phyloP scores from a whole-genome alignment of 129 eudicot genomes.

The Escallonia rubra region DNA sequence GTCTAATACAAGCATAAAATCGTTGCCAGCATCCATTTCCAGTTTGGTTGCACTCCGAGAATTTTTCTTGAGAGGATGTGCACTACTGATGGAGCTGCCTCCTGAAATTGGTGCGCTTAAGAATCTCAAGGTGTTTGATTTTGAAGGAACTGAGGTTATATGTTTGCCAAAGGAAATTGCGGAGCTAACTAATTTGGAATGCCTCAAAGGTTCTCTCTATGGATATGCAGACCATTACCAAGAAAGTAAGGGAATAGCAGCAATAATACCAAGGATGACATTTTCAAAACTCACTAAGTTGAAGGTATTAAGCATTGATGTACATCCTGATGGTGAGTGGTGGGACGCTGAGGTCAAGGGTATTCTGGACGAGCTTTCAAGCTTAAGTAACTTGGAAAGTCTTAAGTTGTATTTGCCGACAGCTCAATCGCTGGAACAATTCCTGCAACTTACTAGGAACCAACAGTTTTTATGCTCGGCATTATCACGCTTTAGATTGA shows the following conservation, averaged over 20 bases:
- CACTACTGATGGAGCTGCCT: conserved; percentile 5
- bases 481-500: conserved; percentile 8
- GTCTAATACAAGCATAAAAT: conserved; percentile 10
- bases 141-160: conserved; percentile 26
- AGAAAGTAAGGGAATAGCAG: conserved; percentile 1
- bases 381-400: conserved; percentile 14
- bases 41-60: conserved; percentile 1
- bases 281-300: conserved; percentile 1
- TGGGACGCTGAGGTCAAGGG: conserved; percentile 20
- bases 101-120: not conserved
- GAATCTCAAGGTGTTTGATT: conserved; percentile 32
- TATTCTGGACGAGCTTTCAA: not conserved
- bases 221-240: conserved; percentile 6
- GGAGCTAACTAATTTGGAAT: not conserved
- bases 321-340: conserved; percentile 1
- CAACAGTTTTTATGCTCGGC: not conserved
- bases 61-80: conserved; percentile 17
- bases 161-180: conserved; percentile 17
- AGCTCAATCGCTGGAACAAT: not conserved
- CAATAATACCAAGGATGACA: conserved; percentile 2
- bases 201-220: conserved; percentile 15
- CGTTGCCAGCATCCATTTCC: conserved; percentile 16
- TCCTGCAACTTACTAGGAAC: conserved; percentile 22
- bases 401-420: conserved; percentile 13
- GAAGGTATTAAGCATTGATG: conserved; percentile 9